Base-by-base conservation (phyloP, 2,329 filamentous ascomycete genomes). In the Ascochyta viciae-villosae region DNA sequence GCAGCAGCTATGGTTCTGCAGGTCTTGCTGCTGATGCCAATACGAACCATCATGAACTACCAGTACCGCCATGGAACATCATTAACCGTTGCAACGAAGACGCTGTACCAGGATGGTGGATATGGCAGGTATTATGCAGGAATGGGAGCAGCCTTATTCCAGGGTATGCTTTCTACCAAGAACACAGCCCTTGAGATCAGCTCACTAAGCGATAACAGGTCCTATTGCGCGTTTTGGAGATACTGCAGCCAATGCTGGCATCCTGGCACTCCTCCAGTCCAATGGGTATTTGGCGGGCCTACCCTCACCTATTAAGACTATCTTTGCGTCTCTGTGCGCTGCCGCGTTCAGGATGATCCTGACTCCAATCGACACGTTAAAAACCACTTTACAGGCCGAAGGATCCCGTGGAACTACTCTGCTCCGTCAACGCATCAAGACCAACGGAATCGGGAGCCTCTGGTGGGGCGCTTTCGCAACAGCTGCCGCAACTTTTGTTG, bases 391-490 rank as follows among this genome's bases (percentile, higher is more conserved):
- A 0, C 68, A 71, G 47, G 64, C 68, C 3, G 67, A 71, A 44
- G 68, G 68, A 4, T 35, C 65, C 0, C 57, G 61, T 4, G 68
- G 68, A 8, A 65, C 61, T 44, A 35, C 56, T 3, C 33, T 71
- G 4, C 59, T 71, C 6, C 58, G 61, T 6, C 54, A 65, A n/a
- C 68, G 68, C 10, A 62, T 71, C 23, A 62, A 58, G 12, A 65
- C 61, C 1, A 59, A 71, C 33, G 68, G 68, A 0, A 50, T 71
- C 15, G 64, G 66, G 1, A 68, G 65, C 48, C 60, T 71, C 4
- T 71, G 68, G 68, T 71, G 68, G 68, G 68, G 68, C 13, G 61
- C 67, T n/a, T 67, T 69, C 27, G 68, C 67, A 2, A 71, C 68
- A 6, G 68, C 68, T 8, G 68, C 68, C 23, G 68, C 68, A 3